These are phyloP conservation scores for Warburgia ugandensis DNA, from an alignment of 164 flowering plant species.

Conservation along the genomic window DNA sequence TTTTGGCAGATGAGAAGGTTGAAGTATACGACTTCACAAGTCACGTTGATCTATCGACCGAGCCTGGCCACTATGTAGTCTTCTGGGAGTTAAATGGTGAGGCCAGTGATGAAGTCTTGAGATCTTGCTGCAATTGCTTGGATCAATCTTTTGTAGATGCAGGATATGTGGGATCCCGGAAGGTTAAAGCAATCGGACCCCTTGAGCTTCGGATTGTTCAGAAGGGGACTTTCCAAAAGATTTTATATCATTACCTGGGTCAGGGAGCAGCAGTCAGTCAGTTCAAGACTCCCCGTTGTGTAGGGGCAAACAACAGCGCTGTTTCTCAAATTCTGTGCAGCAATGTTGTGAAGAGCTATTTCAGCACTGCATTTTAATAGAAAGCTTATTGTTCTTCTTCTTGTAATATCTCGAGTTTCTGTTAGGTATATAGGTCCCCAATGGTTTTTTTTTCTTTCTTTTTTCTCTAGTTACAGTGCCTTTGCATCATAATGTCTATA, in stretches of 20 bases:
- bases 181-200: conserved; percentile 54
- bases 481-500: no score
- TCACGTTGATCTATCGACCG: conserved; percentile 42
- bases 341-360: conserved; percentile 48
- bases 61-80: conserved; percentile 83
- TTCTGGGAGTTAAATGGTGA: conserved; percentile 76
- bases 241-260: conserved; percentile 50
- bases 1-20: conserved; percentile 41
- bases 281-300: conserved; percentile 79
- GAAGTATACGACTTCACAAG: conserved; percentile 83
- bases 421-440: no score
- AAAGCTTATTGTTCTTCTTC: neutral
- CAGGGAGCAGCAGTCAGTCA: conserved; percentile 76
- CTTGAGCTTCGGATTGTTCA: conserved; percentile 64
- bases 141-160: conserved; percentile 69
- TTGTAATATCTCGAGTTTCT: no score
- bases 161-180: conserved; percentile 70
- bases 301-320: conserved; percentile 33
- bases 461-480: no score
- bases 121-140: conserved; percentile 64
- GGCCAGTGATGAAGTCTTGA: conserved; percentile 39
- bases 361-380: conserved; percentile 57
- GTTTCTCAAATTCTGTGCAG: conserved; percentile 54
- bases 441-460: no score
- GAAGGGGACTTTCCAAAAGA: conserved; percentile 72